Percentiles rank a stretch among this genome's conserved stretches.
Conservation (phyloP, 2,329 filamentous ascomycete genomes). For the Albifimbria verrucaria region DNA sequence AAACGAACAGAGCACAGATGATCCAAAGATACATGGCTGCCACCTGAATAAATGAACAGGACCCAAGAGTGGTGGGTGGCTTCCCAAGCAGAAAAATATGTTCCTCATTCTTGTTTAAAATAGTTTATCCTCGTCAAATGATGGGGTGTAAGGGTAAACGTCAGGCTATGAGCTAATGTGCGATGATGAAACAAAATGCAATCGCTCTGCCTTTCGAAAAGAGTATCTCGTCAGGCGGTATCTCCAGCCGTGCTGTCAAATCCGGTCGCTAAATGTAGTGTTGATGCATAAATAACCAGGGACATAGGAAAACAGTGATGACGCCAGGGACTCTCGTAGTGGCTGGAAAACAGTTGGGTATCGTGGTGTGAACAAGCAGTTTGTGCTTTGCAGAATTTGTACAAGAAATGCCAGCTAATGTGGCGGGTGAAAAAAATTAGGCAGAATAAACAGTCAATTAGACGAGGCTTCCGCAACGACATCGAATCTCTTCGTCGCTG, state of each 20-base stretch:
- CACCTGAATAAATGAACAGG: too few species aligned
- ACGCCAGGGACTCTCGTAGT: background rate
- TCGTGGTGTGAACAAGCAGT: constrained; percentile 1
- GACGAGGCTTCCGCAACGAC: constrained; percentile 48
- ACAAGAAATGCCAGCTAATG: too few species aligned
- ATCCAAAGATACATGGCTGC: too few species aligned
- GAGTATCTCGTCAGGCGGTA: background rate
- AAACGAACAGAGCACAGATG: too few species aligned
- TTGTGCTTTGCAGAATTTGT: constrained; percentile 1
- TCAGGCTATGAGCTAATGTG: too few species aligned
- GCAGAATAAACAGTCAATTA: too few species aligned
- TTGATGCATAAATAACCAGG: background rate
- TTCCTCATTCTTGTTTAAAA: too few species aligned
- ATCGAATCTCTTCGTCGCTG: constrained; percentile 69
- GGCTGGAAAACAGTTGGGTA: background rate
- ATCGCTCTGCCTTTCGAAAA: background rate
- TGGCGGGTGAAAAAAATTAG: too few species aligned
- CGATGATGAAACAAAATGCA: constrained; percentile 2
- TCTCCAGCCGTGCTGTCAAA: background rate
- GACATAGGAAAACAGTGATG: background rate
- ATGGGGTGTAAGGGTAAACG: background rate
- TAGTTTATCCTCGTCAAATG: too few species aligned
- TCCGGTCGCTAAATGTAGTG: background rate
- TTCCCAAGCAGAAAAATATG: too few species aligned
- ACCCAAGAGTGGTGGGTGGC: too few species aligned